These are phyloP conservation scores for Suillus subalutaceus DNA, from an alignment of 768 basidiomycete species.

Conservation along the genomic window DNA sequence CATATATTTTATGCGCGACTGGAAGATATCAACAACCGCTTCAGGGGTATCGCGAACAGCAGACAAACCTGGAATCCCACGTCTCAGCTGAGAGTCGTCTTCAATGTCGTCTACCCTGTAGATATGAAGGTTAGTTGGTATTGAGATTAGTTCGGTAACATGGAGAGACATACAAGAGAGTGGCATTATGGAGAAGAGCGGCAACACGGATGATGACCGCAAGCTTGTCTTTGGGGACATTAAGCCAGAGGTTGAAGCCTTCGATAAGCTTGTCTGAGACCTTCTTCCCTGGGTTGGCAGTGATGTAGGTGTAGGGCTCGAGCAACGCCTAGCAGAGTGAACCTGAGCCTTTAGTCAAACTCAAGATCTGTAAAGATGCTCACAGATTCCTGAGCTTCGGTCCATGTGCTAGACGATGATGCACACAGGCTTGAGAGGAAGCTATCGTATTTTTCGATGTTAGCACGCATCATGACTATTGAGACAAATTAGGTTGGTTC, in stretches of 20 bases:
- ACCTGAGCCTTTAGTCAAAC: not conserved
- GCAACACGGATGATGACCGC: slow-evolving; percentile 73
- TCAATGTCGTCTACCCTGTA: slow-evolving; percentile 88
- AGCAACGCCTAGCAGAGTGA: slow-evolving; percentile 47
- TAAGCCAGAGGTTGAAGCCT: slow-evolving; percentile 89
- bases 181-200: slow-evolving; percentile 88
- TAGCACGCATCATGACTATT: not conserved
- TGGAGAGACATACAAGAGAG: slow-evolving; percentile 64
- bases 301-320: slow-evolving; percentile 86
- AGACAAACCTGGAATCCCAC: slow-evolving; percentile 72
- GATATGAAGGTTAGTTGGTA: not conserved
- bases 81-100: slow-evolving; percentile 80
- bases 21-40: not conserved
- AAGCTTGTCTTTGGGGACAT: slow-evolving; percentile 72
- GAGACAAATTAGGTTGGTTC: not conserved
- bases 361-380: not conserved
- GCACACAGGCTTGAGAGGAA: slow-evolving; percentile 36
- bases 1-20: slow-evolving; percentile 96
- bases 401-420: slow-evolving; percentile 26
- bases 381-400: slow-evolving; percentile 14
- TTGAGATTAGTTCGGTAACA: not conserved
- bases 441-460: slow-evolving; percentile 37
- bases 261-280: slow-evolving; percentile 80
- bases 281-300: slow-evolving; percentile 85
- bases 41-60: not conserved